Evolutionary conservation across 2,329 filamentous ascomycete genomes (phyloP), one percentile per base, ranked within the genome.

Genomic region (Calonectria hongkongensis): DNA sequence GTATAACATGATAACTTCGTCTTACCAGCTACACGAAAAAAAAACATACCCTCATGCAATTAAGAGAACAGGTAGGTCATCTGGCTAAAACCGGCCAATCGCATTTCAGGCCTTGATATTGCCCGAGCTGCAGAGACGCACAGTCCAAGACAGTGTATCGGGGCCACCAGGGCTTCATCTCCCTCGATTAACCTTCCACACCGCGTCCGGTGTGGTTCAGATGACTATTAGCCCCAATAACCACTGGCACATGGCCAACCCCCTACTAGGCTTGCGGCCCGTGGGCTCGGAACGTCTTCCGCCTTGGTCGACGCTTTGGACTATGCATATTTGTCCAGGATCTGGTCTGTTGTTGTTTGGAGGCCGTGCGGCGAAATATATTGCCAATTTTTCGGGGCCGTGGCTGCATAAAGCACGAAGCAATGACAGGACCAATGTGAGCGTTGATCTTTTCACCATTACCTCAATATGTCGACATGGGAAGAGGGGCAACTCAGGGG

Each of bases 31-130:
- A 25, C 33, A 25, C 39, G 33, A n/a, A 33, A n/a, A 27, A 27
- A 60, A 39, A 41, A 18, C 33, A 27, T 25, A 41, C 7, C 15
- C 33, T 41, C 54, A 60, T 60, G 54, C 54, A 60, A 60, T 60
- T 60, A 60, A 60, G 54, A 60, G 54, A 60, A 41, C 13, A 41
- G 13, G 54, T 5, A 60, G 33, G 54, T 60, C 54, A 60, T 60
- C 33, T 25, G 54, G 21, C 8, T 21, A 21, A 2, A 10, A 15
- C 25, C 33, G 54, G 36, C 54, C 54, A 60, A 60, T 60, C 54
- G 54, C 33, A 60, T 60, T 21, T 21, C 16, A 15, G 33, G 15
- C 21, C 21, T 39, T 16, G 33, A 39, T 39, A 16, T 60, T 39
- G 54, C 36, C 33, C 21, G 39, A 60, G 54, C 54, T 60, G 54